These are phyloP conservation scores for Rhodamnia argentea DNA, from an alignment of 345 rosid genomes.

Conservation along the genomic window DNA sequence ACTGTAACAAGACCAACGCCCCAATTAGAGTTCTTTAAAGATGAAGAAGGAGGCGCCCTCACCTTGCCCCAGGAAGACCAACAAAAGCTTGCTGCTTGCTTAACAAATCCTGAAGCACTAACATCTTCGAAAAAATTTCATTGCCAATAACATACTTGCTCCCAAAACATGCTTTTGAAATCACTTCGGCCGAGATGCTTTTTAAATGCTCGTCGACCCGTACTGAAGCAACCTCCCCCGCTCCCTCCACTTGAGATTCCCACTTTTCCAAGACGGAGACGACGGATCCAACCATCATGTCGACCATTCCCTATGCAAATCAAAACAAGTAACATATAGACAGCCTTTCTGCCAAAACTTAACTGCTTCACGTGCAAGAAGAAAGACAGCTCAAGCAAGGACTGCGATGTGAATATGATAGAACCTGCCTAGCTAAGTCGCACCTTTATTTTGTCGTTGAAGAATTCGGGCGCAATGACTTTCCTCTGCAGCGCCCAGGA, in stretches of 20 bases:
- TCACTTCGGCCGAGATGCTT: constrained; percentile 15
- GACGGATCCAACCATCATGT: constrained; percentile 15
- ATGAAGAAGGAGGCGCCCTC: background rate
- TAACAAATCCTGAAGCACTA: constrained; percentile 1
- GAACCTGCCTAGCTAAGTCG: background rate
- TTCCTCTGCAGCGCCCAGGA: constrained; percentile 21
- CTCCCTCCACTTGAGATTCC: constrained; percentile 4
- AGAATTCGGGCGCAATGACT: constrained; percentile 14
- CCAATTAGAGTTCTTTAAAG: background rate
- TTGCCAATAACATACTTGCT: constrained; percentile 8
- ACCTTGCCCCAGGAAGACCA: background rate
- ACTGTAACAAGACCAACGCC: background rate
- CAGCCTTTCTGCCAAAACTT: background rate
- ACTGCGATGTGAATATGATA: background rate
- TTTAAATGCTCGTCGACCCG: constrained; percentile 4
- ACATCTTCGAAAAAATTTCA: constrained; percentile 12
- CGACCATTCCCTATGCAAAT: constrained; percentile 4
- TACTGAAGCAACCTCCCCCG: constrained; percentile 5
- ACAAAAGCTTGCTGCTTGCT: background rate
- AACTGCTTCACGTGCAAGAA: background rate
- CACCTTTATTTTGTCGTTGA: constrained; percentile 14
- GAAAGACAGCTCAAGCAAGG: background rate
- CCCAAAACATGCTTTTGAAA: constrained; percentile 22
- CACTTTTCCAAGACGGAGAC: background rate
- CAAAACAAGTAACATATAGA: background rate